Percentiles rank a stretch among this genome's conserved stretches.
Conservation (phyloP, 371 early-diverging fungal genomes). For the Basidiobolus meristosporus region DNA sequence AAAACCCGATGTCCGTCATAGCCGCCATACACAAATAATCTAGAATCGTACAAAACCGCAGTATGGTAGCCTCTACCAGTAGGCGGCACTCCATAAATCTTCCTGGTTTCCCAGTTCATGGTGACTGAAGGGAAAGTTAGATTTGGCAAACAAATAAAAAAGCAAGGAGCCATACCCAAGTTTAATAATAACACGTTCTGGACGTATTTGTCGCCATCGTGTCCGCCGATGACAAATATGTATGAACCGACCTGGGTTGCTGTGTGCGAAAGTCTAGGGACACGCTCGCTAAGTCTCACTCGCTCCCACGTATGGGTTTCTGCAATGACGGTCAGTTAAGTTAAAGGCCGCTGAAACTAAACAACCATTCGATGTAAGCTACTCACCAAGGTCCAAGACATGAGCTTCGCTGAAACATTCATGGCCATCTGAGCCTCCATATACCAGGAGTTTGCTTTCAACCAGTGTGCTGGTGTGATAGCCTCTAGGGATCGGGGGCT, state of each 20-base stretch:
- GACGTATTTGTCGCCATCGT: conserved; percentile 66
- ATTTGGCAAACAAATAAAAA: no score
- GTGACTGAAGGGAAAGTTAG: no score
- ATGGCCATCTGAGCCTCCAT: conserved; percentile 80
- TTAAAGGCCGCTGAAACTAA: no score
- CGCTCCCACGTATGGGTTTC: conserved; percentile 36
- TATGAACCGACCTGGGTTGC: conserved; percentile 76
- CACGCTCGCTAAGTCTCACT: conserved; percentile 31
- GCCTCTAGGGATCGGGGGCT: conserved; percentile 53
- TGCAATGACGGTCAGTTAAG: no score
- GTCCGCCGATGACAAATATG: conserved; percentile 74
- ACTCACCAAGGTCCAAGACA: conserved; percentile 55
- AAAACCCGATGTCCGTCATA: conserved; percentile 67
- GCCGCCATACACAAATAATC: conserved; percentile 66
- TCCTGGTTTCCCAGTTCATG: conserved; percentile 60
- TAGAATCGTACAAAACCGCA: conserved; percentile 52
- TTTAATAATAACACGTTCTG: conserved; percentile 63
- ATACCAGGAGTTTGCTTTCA: conserved; percentile 53
- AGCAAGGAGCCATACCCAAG: no score
- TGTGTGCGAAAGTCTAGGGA: conserved; percentile 67
- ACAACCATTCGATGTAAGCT: no score
- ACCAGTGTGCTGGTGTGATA: conserved; percentile 73
- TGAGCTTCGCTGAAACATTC: conserved; percentile 73
- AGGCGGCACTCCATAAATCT: conserved; percentile 45
- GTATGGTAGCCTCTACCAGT: conserved; percentile 69